Percentiles rank a stretch among this genome's conserved stretches.
Conservation (phyloP, 169 alveolate genomes). For the Plasmodium adleri region DNA sequence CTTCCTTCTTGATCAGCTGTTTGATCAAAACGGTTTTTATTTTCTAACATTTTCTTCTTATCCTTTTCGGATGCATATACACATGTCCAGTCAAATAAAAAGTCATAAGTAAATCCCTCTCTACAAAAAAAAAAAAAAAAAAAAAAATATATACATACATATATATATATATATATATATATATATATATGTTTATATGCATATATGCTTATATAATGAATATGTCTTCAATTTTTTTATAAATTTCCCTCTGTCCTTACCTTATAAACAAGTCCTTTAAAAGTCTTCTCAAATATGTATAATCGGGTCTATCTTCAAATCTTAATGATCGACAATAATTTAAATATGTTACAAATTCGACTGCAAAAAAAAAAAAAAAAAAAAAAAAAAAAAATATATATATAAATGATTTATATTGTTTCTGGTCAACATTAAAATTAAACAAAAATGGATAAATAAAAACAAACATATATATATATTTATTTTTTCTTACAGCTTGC, state of each 20-base stretch:
- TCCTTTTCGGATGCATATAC: slow-evolving; percentile 87
- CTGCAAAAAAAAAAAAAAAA: slow-evolving; percentile 70
- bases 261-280: slow-evolving; percentile 95
- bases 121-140: slow-evolving; percentile 77
- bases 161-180: neutral
- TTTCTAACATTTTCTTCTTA: slow-evolving; percentile 76
- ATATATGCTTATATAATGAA: neutral
- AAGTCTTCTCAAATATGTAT: slow-evolving; percentile 94
- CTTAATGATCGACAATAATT: slow-evolving; percentile 95
- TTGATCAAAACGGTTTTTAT: slow-evolving; percentile 76
- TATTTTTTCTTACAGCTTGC: slow-evolving; percentile 79
- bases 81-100: slow-evolving; percentile 96
- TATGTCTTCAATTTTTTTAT: slow-evolving; percentile 2
- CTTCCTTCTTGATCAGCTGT: slow-evolving; percentile 78
- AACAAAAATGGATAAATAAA: too few species aligned
- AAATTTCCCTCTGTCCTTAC: slow-evolving; percentile 50
- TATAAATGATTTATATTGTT: neutral
- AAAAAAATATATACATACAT: neutral
- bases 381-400: neutral
- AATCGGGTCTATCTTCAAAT: slow-evolving; percentile 97
- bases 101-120: slow-evolving; percentile 95
- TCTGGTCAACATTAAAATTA: neutral
- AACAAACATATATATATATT: too few species aligned
- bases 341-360: slow-evolving; percentile 93
- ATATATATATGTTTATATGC: neutral